Evolutionary conservation across 139 green algal genomes (phyloP).

Genomic region (Chlorella sp.): DNA sequence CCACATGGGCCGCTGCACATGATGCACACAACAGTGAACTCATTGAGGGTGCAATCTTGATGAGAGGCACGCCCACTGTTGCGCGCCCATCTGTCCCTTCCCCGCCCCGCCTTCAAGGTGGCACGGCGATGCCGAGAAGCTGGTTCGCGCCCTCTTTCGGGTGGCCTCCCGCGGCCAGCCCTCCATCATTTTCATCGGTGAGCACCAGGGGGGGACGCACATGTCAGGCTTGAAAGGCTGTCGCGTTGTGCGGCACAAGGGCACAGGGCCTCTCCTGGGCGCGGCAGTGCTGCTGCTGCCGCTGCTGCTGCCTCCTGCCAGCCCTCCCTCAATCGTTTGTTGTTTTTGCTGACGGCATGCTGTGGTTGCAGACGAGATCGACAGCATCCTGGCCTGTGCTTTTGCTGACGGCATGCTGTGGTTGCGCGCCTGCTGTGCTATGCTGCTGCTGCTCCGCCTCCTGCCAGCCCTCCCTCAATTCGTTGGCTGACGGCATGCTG

Average conservation of each 20-base stretch:
- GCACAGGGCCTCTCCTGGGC: neutral
- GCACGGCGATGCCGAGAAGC: slow-evolving; percentile 95
- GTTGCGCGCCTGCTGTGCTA: neutral
- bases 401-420: too few relatives aligned
- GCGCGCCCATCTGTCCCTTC: neutral
- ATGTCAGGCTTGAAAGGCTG: neutral
- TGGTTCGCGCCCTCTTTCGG: slow-evolving; percentile 79
- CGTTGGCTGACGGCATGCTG: neutral
- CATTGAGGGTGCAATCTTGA: too few relatives aligned
- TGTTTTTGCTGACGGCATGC: neutral
- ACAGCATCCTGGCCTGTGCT: too few relatives aligned
- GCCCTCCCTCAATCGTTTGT: too few relatives aligned
- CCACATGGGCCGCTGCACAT: too few relatives aligned
- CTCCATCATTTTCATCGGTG: slow-evolving; percentile 87
- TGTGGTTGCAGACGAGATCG: neutral
- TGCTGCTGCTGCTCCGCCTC: neutral
- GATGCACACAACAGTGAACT: too few relatives aligned
- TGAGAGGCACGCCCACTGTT: neutral
- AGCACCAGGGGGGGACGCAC: neutral
- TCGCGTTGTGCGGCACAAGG: neutral
- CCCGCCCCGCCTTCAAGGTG: slow-evolving; percentile 74
- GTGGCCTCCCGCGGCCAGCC: slow-evolving; percentile 67
- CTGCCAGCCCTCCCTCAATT: too few relatives aligned
- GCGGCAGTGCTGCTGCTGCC: neutral
- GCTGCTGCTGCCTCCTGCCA: neutral